Evolutionary conservation across 345 rosid genomes (phyloP), one percentile per base, ranked within the genome.

Genomic region (Zanthoxylum bungeanum): DNA sequence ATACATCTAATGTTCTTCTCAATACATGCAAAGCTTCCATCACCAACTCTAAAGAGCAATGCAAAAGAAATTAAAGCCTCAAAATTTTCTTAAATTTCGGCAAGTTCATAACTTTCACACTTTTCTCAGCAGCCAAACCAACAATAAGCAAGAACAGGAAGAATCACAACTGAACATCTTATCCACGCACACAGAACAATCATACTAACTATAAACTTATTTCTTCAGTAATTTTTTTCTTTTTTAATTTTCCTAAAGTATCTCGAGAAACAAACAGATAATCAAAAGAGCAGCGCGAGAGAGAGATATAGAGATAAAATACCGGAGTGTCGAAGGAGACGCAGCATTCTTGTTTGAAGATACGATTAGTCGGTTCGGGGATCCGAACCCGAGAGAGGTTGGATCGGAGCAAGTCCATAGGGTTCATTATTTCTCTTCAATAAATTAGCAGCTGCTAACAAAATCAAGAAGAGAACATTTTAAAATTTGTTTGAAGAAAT

Each of bases 271-370:
- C 67, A 71, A 68, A 42, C 31, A 25, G 70, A 57, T 58, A 33
- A 69, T 7, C 44, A 44, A 7, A 42, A 10, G 12, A 53, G 47
- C n/a, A 47, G 7, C 1, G 19, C 12, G 4, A 36, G 40, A 39
- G 31, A 65, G 30, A 42, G 55, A n/a, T n/a, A n/a, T n/a, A n/a
- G n/a, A n/a, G n/a, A n/a, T n/a, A n/a, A 5, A 72, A 24, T 84
- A 96, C 98, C 86, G 93, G 96, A 78, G 96, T 79, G 57, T 89
- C 99, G 81, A 91, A 96, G 73, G 98, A 87, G 88, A 93, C 61
- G 85, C 98, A 89, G 81, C 99, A 96, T 83, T 96, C 98, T 14
- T 91, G 92, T 79, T 96, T 96, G 90, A 88, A 96, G 88, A 91
- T 84, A 73, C 98, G 99, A 66, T 89, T 91, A 53, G 99, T 93